Evolutionary conservation across 78 protist species (phyloP), one percentile per base, ranked within the genome.

Genomic region (Speleostelium caveatum): DNA sequence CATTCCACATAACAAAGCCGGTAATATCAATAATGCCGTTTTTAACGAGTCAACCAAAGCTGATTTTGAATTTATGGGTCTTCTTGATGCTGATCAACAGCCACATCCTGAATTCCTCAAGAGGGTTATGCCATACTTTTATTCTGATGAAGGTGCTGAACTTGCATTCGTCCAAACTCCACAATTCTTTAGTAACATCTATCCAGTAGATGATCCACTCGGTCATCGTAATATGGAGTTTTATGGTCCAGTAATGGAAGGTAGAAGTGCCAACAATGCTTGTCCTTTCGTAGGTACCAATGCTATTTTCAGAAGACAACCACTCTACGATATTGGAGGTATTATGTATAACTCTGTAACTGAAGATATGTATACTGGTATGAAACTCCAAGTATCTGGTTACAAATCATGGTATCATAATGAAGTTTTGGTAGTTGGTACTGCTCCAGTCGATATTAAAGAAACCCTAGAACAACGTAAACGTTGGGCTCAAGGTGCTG

Each of bases 401-500:
- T 83, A 69, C 38, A 83, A 83, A 74, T 83, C 91, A 38, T 83
- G 91, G 91, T 83, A 83, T 60, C 91, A 83, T 38, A 83, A 83
- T 59, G 91, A 83, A 45, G 91, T 83, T 0, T 41, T 83, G 1
- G 91, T 83, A 17, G 91, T 83, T 30, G 91, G 91, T 83, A 83
- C 91, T 16, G 91, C 91, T 60, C 91, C 91, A 69, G 91, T 83
- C 0, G 91, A 83, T 83, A 61, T 83, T n/a, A 83, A 83, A 42
- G 91, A 83, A 69, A 83, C 91, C 2, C 30, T 83, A 30, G 91
- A 83, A 69, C 91, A 83, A 83, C 59, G 91, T 55, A 83, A 83
- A 74, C 91, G 91, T 83, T 83, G 91, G 91, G 91, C 91, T 58
- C 91, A 83, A 59, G 91, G 91, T 83, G 91, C 91, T 19, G 91